phyloP scores from a whole-genome alignment of 768 basidiomycete genomes.

The Lyophyllum decastes region DNA sequence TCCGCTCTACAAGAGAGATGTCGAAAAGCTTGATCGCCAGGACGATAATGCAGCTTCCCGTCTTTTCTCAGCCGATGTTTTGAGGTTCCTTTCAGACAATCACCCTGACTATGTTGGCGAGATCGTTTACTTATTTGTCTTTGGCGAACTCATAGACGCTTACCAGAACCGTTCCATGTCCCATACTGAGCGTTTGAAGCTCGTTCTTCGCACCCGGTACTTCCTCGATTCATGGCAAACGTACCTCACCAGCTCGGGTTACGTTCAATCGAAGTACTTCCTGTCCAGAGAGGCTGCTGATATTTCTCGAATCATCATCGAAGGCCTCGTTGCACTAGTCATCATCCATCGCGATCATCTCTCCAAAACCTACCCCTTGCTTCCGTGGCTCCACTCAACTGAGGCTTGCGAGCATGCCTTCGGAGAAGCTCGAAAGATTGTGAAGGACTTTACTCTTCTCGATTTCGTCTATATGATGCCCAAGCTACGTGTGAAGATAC shows the following conservation, averaged over 20 bases:
- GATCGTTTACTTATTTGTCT: constrained; percentile 40
- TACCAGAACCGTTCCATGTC: constrained; percentile 33
- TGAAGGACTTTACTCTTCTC: constrained; percentile 34
- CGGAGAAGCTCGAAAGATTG: constrained; percentile 26
- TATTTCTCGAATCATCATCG: too few relatives aligned
- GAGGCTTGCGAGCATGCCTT: constrained; percentile 38
- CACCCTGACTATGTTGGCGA: constrained; percentile 26
- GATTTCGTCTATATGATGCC: constrained; percentile 30
- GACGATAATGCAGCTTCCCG: constrained; percentile 45
- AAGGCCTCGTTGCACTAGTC: too few relatives aligned
- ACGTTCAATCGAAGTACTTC: constrained; percentile 35
- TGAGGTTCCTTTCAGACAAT: constrained; percentile 24
- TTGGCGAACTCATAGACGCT: constrained; percentile 38
- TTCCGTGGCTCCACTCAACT: constrained; percentile 32
- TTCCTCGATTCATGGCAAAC: constrained; percentile 32
- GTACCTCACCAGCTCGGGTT: constrained; percentile 30
- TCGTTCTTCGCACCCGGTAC: constrained; percentile 30
- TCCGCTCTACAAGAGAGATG: constrained; percentile 28
- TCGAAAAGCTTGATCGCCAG: constrained; percentile 42
- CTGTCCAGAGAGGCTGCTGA: too few relatives aligned
- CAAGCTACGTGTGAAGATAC: constrained; percentile 15
- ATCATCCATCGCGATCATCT: too few relatives aligned
- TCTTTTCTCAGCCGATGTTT: constrained; percentile 34
- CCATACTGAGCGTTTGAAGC: constrained; percentile 25
- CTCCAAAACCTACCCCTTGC: constrained; percentile 26